Base-by-base conservation (phyloP, 2,329 filamentous ascomycete genomes). In the Monilinia laxa region DNA sequence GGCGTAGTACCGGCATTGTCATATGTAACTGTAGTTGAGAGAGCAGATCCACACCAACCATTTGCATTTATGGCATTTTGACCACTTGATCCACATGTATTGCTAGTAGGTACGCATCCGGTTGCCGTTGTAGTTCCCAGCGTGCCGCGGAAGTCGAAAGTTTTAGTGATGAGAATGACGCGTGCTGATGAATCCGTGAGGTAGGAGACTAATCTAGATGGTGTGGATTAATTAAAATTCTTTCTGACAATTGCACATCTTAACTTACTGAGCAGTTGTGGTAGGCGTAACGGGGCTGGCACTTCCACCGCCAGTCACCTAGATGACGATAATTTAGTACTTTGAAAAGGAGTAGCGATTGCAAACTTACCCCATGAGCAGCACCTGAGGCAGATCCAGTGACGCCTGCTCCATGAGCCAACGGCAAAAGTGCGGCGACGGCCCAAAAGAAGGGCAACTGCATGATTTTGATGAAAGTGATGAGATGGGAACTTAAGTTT, bases 81-180 rank as follows among this genome's bases (percentile, higher is more conserved):
- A 28, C 69, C 68, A 20, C 64, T 64, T 16, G 66, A 59, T 25
- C 38, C 38, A 45, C 60, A 64, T n/a, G 49, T 68, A 57, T 69
- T 70, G 38, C 63, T 62, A n/a, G 47, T 62, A 12, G 52, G 51
- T n/a, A 66, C 20, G 40, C 66, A 70, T 25, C 42, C 51, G 45
- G 40, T 54, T 59, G 42, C 63, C 14, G 54, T 65, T 28, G 63
- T 67, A 3, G 64, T 70, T 20, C 69, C 69, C 45, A 68, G 52
- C 45, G 64, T 67, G 23, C 68, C 68, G n/a, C 49, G 57, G 45
- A 70, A 70, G 54, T 70, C 64, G 64, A 70, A 70, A 40, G 79
- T 80, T 73, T 85, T 83, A 72, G 81, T 80, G 52, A 89, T 79
- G 65, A 88, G 80, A 70, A 89, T 87, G 67, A 83, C 82, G 23